These are phyloP conservation scores for Lactarius sanguifluus DNA, from an alignment of 768 basidiomycete genomes.

Conservation along the genomic window DNA sequence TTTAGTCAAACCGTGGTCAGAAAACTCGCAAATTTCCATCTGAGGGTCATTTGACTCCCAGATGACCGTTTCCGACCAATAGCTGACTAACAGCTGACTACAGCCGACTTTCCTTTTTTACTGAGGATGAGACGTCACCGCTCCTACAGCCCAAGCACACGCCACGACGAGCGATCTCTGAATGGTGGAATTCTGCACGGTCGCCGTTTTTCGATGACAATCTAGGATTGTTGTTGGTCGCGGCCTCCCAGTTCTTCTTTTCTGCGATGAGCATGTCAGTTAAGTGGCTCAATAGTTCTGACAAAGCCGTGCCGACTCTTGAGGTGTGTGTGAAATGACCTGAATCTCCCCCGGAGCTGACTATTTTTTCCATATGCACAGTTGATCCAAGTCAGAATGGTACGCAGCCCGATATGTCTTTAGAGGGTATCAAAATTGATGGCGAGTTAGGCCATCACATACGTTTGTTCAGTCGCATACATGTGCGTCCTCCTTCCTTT, in stretches of 20 bases:
- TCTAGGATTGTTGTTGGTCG: neutral
- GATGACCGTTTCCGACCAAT: too few relatives aligned
- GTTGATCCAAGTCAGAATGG: slow-evolving; percentile 62
- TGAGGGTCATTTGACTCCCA: too few relatives aligned
- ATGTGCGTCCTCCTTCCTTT: slow-evolving; percentile 38
- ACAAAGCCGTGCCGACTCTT: neutral
- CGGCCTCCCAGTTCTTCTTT: neutral
- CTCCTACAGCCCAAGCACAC: neutral
- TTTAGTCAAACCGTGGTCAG: too few relatives aligned
- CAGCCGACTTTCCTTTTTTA: too few relatives aligned
- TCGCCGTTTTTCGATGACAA: neutral
- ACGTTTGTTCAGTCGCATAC: slow-evolving; percentile 49
- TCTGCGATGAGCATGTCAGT: neutral
- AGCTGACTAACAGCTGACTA: too few relatives aligned
- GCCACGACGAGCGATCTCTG: too few relatives aligned
- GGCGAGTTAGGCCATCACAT: slow-evolving; percentile 47
- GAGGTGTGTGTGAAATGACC: slow-evolving; percentile 5
- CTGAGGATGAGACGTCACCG: neutral
- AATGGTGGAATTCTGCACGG: neutral
- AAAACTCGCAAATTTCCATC: too few relatives aligned
- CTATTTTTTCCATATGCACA: slow-evolving; percentile 29
- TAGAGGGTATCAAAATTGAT: neutral
- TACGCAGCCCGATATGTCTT: slow-evolving; percentile 30
- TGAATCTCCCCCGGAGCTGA: neutral
- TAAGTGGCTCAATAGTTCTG: neutral